Conservation (phyloP, 305 asterid species). For the Fraxinus sp. region DNA sequence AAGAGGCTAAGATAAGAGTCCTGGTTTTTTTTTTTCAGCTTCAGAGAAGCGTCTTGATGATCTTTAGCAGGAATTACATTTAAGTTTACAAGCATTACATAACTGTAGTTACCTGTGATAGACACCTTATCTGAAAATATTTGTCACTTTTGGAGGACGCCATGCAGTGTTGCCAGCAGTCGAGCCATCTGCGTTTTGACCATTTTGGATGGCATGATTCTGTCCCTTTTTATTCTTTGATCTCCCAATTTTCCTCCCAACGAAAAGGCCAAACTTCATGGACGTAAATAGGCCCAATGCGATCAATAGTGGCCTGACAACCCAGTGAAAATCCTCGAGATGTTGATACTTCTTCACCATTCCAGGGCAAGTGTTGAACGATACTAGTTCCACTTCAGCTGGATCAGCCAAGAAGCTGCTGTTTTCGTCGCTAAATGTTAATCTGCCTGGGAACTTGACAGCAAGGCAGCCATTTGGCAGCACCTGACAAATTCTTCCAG, state of each 20-base stretch:
- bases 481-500: slow-evolving; percentile 48
- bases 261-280: slow-evolving; percentile 39
- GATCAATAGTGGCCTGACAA: slow-evolving; percentile 50
- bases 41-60: not conserved
- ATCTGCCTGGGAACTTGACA: slow-evolving; percentile 49
- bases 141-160: slow-evolving; percentile 45
- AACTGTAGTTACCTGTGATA: not conserved
- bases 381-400: slow-evolving; percentile 49
- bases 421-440: slow-evolving; percentile 32
- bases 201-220: slow-evolving; percentile 31
- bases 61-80: not conserved
- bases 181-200: slow-evolving; percentile 18
- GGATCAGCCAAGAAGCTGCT: slow-evolving; percentile 52
- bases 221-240: slow-evolving; percentile 20
- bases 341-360: slow-evolving; percentile 52
- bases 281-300: slow-evolving; percentile 38
- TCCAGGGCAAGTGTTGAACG: slow-evolving; percentile 52
- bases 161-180: slow-evolving; percentile 34
- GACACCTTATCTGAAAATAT: slow-evolving; percentile 26
- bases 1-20: not conserved
- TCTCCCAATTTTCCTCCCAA: slow-evolving; percentile 38
- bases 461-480: slow-evolving; percentile 65
- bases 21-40: not conserved
- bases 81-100: not conserved
- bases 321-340: slow-evolving; percentile 65